Evolutionary conservation across 805 yeast genomes (phyloP).

Genomic region (Wickerhamiella sergipiensis): DNA sequence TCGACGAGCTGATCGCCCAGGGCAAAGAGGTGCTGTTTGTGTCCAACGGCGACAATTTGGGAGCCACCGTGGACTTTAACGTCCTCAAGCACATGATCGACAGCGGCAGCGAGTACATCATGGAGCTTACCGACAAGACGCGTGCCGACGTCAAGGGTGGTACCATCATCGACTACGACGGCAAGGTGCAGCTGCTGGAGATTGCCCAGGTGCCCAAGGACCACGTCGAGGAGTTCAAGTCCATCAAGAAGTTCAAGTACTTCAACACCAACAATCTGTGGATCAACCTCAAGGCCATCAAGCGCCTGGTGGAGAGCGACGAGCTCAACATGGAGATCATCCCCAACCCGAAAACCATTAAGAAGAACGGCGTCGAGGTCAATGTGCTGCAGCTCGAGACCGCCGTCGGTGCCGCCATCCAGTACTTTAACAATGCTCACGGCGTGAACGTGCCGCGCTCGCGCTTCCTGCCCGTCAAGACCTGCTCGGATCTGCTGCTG

Average conservation of each 20-base stretch:
- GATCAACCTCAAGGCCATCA: slow-evolving; percentile 90
- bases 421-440: slow-evolving; percentile 87
- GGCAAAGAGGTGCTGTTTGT: slow-evolving; percentile 94
- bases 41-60: slow-evolving; percentile 95
- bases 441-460: slow-evolving; percentile 98
- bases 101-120: slow-evolving; percentile 82
- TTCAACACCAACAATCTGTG: slow-evolving; percentile 97
- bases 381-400: slow-evolving; percentile 93
- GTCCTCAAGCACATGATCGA: slow-evolving; percentile 88
- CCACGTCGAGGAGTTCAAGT: slow-evolving; percentile 94
- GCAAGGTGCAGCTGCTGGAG: slow-evolving; percentile 85
- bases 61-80: slow-evolving; percentile 91
- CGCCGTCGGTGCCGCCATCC: slow-evolving; percentile 98
- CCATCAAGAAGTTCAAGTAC: slow-evolving; percentile 94
- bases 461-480: slow-evolving; percentile 95
- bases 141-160: slow-evolving; percentile 99
- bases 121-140: slow-evolving; percentile 98
- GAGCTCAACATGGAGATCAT: slow-evolving; percentile 84
- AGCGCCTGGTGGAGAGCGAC: slow-evolving; percentile 75
- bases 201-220: slow-evolving; percentile 98
- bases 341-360: slow-evolving; percentile 81
- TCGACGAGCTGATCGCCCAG: slow-evolving; percentile 75
- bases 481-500: slow-evolving; percentile 84
- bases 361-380: slow-evolving; percentile 61
- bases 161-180: slow-evolving; percentile 91